phyloP scores from a whole-genome alignment of 768 basidiomycete genomes.

The Rhodocollybia butyracea region DNA sequence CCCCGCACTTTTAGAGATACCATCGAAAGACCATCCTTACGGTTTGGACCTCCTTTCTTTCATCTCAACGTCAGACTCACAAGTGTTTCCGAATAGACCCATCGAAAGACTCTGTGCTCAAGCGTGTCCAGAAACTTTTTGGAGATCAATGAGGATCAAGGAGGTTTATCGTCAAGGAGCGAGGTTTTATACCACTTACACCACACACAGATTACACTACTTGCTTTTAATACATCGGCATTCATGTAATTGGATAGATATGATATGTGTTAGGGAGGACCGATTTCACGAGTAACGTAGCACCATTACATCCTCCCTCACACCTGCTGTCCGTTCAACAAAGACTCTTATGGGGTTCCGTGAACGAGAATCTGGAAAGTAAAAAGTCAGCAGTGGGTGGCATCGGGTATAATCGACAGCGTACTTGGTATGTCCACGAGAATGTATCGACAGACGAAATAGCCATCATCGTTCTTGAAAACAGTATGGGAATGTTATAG shows the following conservation, averaged over 20 bases:
- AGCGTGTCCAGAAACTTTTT: conserved; percentile 94
- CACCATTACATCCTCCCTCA: conserved; percentile 68
- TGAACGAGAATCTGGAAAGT: conserved; percentile 54
- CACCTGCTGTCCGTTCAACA: conserved; percentile 62
- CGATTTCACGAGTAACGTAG: conserved; percentile 51
- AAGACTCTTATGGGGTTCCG: conserved; percentile 65
- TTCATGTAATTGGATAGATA: conserved; percentile 15
- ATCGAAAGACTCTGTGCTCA: conserved; percentile 91
- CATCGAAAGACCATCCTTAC: conserved; percentile 97
- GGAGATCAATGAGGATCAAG: conserved; percentile 62
- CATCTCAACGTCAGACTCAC: conserved; percentile 3
- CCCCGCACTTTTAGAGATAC: conserved; percentile 95
- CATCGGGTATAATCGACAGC: conserved; percentile 27
- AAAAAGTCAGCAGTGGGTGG: conserved; percentile 4
- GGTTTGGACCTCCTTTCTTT: conserved; percentile 46
- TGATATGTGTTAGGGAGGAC: conserved; percentile 14
- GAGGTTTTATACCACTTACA: neutral
- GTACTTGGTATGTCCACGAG: conserved; percentile 80
- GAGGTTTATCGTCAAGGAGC: too few species aligned
- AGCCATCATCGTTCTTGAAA: conserved; percentile 66
- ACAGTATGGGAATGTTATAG: conserved; percentile 2
- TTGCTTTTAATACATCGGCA: conserved; percentile 2
- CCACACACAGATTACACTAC: conserved; percentile 1
- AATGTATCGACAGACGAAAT: conserved; percentile 76
- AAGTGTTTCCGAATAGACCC: conserved; percentile 59